Evolutionary conservation across 805 yeast genomes (phyloP).

Genomic region (Wickerhamiella qilinensis): DNA sequence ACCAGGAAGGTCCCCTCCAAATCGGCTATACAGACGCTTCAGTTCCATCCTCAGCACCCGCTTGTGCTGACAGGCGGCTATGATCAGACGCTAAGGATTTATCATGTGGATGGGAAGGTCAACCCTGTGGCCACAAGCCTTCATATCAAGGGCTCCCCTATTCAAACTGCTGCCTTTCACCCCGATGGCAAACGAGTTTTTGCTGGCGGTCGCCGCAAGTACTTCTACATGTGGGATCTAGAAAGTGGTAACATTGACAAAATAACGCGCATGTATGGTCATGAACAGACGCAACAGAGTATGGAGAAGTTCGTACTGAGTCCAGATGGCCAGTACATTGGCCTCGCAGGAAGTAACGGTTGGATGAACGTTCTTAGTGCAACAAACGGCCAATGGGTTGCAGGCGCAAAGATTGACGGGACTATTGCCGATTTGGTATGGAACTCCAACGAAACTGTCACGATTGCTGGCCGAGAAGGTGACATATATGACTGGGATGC

Average conservation of each 20-base stretch:
- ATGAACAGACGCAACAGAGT: slow-evolving; percentile 66
- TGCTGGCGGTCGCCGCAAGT: slow-evolving; percentile 84
- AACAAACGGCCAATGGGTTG: slow-evolving; percentile 67
- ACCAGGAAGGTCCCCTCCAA: slow-evolving; percentile 51
- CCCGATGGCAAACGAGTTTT: slow-evolving; percentile 38
- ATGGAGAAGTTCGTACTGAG: slow-evolving; percentile 70
- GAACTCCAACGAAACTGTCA: slow-evolving; percentile 29
- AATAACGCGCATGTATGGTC: slow-evolving; percentile 80
- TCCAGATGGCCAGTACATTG: slow-evolving; percentile 55
- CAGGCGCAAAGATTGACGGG: slow-evolving; percentile 83
- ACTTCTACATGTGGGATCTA: slow-evolving; percentile 85
- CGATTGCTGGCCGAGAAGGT: slow-evolving; percentile 61
- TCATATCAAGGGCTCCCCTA: slow-evolving; percentile 63
- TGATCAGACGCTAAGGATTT: slow-evolving; percentile 73
- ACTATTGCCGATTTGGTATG: slow-evolving; percentile 68
- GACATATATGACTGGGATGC: slow-evolving; percentile 79
- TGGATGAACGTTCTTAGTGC: slow-evolving; percentile 77
- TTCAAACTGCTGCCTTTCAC: slow-evolving; percentile 58
- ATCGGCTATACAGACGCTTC: slow-evolving; percentile 69
- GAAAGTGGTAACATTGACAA: slow-evolving; percentile 62
- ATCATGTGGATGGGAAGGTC: slow-evolving; percentile 75
- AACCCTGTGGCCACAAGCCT: slow-evolving; percentile 73
- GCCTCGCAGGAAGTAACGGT: slow-evolving; percentile 71
- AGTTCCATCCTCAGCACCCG: slow-evolving; percentile 78
- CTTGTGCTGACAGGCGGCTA: slow-evolving; percentile 80